These are phyloP conservation scores for Arabis alpina DNA, from an alignment of 345 rosid genomes.

Conservation along the genomic window DNA sequence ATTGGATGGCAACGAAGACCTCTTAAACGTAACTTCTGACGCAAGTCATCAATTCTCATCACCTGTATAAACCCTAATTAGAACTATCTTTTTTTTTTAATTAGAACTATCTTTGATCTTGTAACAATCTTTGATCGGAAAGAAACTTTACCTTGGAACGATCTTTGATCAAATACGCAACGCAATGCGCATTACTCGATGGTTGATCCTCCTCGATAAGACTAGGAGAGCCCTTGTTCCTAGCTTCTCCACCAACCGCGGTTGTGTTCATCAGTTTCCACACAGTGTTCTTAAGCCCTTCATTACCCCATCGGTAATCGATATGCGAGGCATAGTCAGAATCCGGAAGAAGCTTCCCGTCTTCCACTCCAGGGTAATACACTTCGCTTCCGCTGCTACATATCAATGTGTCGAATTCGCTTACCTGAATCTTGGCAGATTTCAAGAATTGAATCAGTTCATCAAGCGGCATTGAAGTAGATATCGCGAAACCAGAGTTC, in stretches of 20 bases:
- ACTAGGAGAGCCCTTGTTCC: conserved; percentile 45
- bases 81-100: background rate
- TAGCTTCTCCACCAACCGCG: conserved; percentile 53
- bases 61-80: conserved; percentile 52
- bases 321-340: conserved; percentile 88
- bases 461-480: conserved; percentile 80
- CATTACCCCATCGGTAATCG: conserved; percentile 88
- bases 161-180: conserved; percentile 72
- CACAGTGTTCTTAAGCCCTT: conserved; percentile 87
- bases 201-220: conserved; percentile 63
- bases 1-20: conserved; percentile 98
- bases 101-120: background rate
- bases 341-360: conserved; percentile 76
- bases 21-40: conserved; percentile 89
- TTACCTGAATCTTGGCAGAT: conserved; percentile 68
- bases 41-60: conserved; percentile 77
- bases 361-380: conserved; percentile 80
- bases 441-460: conserved; percentile 64
- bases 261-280: conserved; percentile 78
- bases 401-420: conserved; percentile 82
- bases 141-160: conserved; percentile 55
- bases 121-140: too few relatives aligned
- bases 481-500: conserved; percentile 73
- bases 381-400: conserved; percentile 95
- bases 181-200: conserved; percentile 75